phyloP scores from a whole-genome alignment of 2,329 filamentous ascomycete genomes.

The Raffaelea albimanens region DNA sequence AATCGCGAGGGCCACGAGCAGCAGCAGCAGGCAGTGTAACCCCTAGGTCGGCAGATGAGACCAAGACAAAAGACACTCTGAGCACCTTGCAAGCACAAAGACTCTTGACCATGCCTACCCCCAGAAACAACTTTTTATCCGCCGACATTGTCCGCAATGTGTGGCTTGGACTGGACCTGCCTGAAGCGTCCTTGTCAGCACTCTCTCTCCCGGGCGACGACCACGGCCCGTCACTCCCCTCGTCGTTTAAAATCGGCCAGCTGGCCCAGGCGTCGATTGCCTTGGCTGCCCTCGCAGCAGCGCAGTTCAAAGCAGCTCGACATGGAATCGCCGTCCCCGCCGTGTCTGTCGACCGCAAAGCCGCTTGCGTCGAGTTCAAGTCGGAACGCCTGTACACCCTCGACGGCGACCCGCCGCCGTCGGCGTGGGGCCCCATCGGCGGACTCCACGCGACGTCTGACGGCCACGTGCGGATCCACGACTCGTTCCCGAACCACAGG shows the following conservation, averaged over 20 bases:
- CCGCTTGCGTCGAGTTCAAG: slow-evolving; percentile 42
- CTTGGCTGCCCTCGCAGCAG: slow-evolving; percentile 38
- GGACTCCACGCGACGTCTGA: slow-evolving; percentile 41
- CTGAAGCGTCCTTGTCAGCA: background rate
- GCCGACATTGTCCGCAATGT: background rate
- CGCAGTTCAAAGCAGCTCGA: no score
- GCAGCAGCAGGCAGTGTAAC: no score
- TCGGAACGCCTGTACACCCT: slow-evolving; percentile 41
- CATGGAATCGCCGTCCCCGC: slow-evolving; percentile 30
- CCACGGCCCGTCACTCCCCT: slow-evolving; percentile 26
- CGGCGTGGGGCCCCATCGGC: slow-evolving; percentile 33
- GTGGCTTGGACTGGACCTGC: background rate
- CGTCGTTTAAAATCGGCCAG: slow-evolving; percentile 44
- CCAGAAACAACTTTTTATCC: background rate
- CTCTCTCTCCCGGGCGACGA: background rate
- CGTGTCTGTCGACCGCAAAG: slow-evolving; percentile 32
- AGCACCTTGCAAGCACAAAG: no score
- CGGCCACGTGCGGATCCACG: slow-evolving; percentile 45
- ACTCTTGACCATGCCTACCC: no score
- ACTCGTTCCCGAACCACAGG: slow-evolving; percentile 41
- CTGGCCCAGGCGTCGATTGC: slow-evolving; percentile 44
- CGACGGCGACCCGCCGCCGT: slow-evolving; percentile 22
- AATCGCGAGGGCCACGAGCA: no score
- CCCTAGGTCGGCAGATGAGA: no score
- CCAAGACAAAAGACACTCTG: no score